These are phyloP conservation scores for Sequoia sempervirens DNA, from an alignment of 75 land plant species.

Conservation along the genomic window DNA sequence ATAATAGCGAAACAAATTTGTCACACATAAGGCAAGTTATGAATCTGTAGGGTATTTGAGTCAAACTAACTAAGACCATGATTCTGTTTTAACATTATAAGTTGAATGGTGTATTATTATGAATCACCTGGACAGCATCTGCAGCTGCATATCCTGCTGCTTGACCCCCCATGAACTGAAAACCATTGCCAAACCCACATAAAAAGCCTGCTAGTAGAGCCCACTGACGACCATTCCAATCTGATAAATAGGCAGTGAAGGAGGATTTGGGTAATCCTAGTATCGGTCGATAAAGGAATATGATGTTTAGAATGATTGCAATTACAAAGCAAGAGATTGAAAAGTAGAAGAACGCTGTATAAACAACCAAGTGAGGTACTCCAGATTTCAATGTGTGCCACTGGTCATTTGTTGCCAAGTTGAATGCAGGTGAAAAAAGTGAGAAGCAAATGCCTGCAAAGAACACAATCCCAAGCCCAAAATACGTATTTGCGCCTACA, in stretches of 20 bases:
- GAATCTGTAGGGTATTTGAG: constrained; percentile 6
- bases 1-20: not conserved
- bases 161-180: constrained; percentile 99
- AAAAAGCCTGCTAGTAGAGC: constrained; percentile 84
- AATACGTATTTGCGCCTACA: constrained; percentile 37
- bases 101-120: not conserved
- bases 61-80: not conserved
- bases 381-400: constrained; percentile 83
- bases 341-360: constrained; percentile 97
- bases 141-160: constrained; percentile 99
- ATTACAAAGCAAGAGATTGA: constrained; percentile 62
- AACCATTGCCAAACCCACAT: constrained; percentile 95
- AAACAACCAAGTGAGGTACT: constrained; percentile 82
- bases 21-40: constrained; percentile 2
- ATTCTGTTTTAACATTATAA: not conserved
- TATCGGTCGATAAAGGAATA: constrained; percentile 76
- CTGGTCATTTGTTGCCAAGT: constrained; percentile 96
- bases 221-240: constrained; percentile 89
- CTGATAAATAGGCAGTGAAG: constrained; percentile 57
- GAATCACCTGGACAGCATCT: constrained; percentile 92
- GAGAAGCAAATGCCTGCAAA: constrained; percentile 94
- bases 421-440: constrained; percentile 92
- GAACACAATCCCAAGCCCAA: constrained; percentile 77
- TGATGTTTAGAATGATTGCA: constrained; percentile 62
- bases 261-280: constrained; percentile 72